These are phyloP conservation scores for Sordaria brevicollis DNA, from an alignment of 495 filamentous ascomycete species.

Conservation along the genomic window DNA sequence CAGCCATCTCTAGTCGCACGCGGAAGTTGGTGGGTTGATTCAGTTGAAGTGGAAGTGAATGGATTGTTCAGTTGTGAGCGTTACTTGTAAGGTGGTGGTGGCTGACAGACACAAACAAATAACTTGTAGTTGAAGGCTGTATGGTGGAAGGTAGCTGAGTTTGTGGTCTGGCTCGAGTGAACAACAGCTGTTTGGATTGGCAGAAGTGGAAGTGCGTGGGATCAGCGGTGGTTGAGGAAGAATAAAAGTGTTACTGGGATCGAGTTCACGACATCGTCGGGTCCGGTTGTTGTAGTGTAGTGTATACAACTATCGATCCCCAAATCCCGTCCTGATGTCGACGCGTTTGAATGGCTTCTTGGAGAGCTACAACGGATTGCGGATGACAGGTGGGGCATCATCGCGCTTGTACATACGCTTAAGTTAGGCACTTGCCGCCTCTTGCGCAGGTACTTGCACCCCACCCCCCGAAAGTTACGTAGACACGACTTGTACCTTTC, in stretches of 20 bases:
- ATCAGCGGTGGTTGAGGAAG: neutral
- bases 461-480: neutral
- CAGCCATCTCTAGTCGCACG: neutral
- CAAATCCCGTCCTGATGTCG: neutral
- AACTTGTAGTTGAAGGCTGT: too few species aligned
- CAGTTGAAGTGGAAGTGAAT: neutral
- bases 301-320: neutral
- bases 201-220: neutral
- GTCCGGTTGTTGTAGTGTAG: neutral
- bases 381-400: neutral
- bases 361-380: neutral
- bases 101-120: neutral
- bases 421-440: neutral
- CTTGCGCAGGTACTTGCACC: neutral
- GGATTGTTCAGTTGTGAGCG: too few species aligned
- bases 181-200: neutral
- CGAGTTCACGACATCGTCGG: neutral
- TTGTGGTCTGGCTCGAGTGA: neutral
- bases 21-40: neutral
- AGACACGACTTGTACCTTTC: neutral
- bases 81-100: neutral
- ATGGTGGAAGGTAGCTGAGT: neutral
- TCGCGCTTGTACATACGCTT: neutral
- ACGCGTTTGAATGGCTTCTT: neutral
- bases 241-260: neutral